Percentiles rank a stretch among this genome's conserved stretches.
Evolutionary conservation across 306 rosid genomes (phyloP).

Genomic region (peach (Prunus persica)): Prunus_persica_NCBIv2 NC_034014.1:9011001-9011500

Average conservation of each 20-base stretch:
- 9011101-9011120: slow-evolving; percentile 54
- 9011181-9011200: slow-evolving; percentile 65
- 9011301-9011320: slow-evolving; percentile 37
- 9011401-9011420: slow-evolving; percentile 48
- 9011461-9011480: slow-evolving; percentile 41
- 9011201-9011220: slow-evolving; percentile 44
- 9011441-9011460: slow-evolving; percentile 46
- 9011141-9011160: slow-evolving; percentile 66
- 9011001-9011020: neutral
- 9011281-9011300: slow-evolving; percentile 58
- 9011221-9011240: slow-evolving; percentile 58
- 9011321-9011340: neutral
- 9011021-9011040: neutral
- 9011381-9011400: neutral
- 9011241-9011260: slow-evolving; percentile 37
- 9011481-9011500: slow-evolving; percentile 44
- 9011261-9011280: slow-evolving; percentile 38
- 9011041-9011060: slow-evolving; percentile 52
- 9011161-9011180: slow-evolving; percentile 55
- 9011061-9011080: slow-evolving; percentile 68
- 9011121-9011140: slow-evolving; percentile 55
- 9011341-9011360: neutral
- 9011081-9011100: slow-evolving; percentile 64
- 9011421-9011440: slow-evolving; percentile 50
- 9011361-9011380: neutral